Percentiles rank a stretch among this genome's conserved stretches.
These are phyloP conservation scores for Russula brevipes DNA, from an alignment of 768 basidiomycete species.

Conservation along the genomic window DNA sequence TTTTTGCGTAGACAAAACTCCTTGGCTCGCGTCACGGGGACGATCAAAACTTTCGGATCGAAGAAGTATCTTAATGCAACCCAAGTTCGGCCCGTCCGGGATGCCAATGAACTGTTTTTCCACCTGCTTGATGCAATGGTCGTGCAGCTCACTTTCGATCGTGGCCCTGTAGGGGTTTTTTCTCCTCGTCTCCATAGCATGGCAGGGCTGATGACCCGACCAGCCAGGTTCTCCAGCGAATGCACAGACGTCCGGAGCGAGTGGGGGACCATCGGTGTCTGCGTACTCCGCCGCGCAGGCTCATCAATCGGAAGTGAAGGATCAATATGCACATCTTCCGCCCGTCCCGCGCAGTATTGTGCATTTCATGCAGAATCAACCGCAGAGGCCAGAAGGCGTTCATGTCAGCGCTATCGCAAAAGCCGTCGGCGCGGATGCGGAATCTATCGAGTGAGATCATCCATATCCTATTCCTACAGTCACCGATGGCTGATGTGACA, in stretches of 20 bases:
- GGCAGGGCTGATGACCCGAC: conserved; percentile 8
- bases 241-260: conserved; percentile 8
- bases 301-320: conserved; percentile 9
- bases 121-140: conserved; percentile 74
- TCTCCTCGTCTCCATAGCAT: neutral
- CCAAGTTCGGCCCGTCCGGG: conserved; percentile 61
- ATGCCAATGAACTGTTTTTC: conserved; percentile 75
- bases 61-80: conserved; percentile 79
- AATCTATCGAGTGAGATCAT: conserved; percentile 44
- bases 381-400: conserved; percentile 56
- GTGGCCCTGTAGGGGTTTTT: conserved; percentile 52
- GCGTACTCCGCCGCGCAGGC: conserved; percentile 36
- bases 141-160: conserved; percentile 58
- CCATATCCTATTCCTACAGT: neutral
- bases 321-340: conserved; percentile 46
- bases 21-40: conserved; percentile 78
- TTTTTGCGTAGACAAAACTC: conserved; percentile 52
- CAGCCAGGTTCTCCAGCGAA: conserved; percentile 26
- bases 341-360: conserved; percentile 59
- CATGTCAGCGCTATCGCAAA: conserved; percentile 70
- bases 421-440: conserved; percentile 53
- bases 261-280: conserved; percentile 24
- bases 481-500: neutral
- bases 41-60: conserved; percentile 72
- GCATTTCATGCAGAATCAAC: conserved; percentile 50